Percentiles rank a stretch among this genome's conserved stretches.
Evolutionary conservation across 331 rosid genomes (phyloP).

Genomic region (Pyrus hybrid): DNA sequence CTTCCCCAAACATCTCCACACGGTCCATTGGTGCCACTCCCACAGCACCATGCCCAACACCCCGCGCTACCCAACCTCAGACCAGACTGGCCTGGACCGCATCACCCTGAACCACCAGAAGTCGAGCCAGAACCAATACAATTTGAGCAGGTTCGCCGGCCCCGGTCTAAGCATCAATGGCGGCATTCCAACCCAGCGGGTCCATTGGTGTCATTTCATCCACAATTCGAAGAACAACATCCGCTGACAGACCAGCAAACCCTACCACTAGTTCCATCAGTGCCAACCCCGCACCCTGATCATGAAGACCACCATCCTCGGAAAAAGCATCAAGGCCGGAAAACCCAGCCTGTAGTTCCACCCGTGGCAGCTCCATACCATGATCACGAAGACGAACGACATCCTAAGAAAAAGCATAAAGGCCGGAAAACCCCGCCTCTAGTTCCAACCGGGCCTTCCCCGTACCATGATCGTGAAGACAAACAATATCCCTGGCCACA

Average conservation of each 20-base stretch:
- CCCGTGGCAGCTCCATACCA: not conserved
- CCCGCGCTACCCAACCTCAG: not conserved
- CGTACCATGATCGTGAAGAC: not conserved
- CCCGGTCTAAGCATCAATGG: conserved; percentile 9
- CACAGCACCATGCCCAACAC: not conserved
- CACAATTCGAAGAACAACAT: not conserved
- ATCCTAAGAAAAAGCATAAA: not conserved
- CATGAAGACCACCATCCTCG: not conserved
- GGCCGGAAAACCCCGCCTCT: not conserved
- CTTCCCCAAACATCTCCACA: not conserved
- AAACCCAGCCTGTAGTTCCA: too few species aligned
- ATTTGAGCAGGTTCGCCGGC: not conserved
- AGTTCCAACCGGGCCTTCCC: not conserved
- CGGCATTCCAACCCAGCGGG: not conserved
- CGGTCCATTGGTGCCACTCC: not conserved
- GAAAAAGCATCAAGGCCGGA: too few species aligned
- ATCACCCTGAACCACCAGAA: not conserved
- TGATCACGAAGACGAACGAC: not conserved
- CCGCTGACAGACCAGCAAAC: conserved; percentile 1
- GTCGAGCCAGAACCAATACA: not conserved
- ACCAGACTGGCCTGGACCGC: not conserved
- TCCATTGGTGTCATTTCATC: not conserved
- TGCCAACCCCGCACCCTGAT: not conserved
- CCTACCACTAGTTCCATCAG: not conserved
- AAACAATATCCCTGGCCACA: not conserved